A percentile compares a stretch with the other conserved stretches of the same genome.
These are phyloP conservation scores for Cryptococcus amylolentus DNA, from an alignment of 1,284 basidiomycete genomes.

Conservation along the genomic window DNA sequence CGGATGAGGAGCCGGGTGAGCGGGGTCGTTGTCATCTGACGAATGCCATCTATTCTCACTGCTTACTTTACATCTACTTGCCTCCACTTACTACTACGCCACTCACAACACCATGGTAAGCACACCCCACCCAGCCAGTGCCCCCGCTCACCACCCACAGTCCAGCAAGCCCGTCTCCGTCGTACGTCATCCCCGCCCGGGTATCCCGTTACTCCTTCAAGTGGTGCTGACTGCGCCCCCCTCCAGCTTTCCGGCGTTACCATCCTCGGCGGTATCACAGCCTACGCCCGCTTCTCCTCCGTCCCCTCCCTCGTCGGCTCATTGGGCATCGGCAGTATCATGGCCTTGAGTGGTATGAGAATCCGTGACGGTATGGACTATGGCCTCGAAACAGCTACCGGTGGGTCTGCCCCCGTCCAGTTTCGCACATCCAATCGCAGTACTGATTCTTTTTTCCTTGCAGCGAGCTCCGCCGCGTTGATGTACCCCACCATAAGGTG, in stretches of 20 bases:
- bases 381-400: conserved; percentile 32
- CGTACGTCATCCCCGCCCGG: background rate
- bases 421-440: background rate
- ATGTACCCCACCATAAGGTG: conserved; percentile 12
- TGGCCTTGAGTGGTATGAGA: conserved; percentile 34
- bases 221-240: background rate
- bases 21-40: no score
- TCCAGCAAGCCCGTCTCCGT: conserved; percentile 4
- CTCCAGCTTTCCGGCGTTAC: conserved; percentile 31
- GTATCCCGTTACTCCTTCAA: background rate
- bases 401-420: conserved; percentile 8
- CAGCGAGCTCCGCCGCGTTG: conserved; percentile 10
- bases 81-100: no score
- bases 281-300: conserved; percentile 29
- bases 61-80: no score
- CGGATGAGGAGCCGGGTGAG: no score
- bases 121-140: background rate
- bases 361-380: conserved; percentile 36
- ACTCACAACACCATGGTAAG: background rate
- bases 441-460: background rate
- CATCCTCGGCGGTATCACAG: conserved; percentile 32
- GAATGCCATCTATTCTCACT: no score
- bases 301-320: conserved; percentile 31
- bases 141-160: background rate
- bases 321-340: conserved; percentile 28